Base-by-base conservation (phyloP, 495 filamentous ascomycete species). In the Halenospora varia region DNA sequence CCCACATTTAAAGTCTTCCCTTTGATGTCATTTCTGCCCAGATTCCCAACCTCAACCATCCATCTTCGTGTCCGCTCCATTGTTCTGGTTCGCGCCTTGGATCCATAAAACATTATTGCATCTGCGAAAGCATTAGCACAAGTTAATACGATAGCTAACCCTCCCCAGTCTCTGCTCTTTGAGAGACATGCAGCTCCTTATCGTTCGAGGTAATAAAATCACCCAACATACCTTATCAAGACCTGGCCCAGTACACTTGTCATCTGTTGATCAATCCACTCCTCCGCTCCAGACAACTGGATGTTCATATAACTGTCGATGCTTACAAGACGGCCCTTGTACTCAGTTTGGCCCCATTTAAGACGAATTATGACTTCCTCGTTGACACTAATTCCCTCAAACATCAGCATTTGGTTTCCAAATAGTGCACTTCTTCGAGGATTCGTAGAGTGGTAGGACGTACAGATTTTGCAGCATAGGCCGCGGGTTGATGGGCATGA, bases 261-360 rank as follows among this genome's bases (percentile, higher is more conserved):
- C 66, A 81, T 86, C 81, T 94, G 90, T 53, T 88, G 89, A 73
- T 94, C 86, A 62, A 96, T 87, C 74, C 82, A 96, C 68, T 97
- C 95, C 75, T 95, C 89, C 48, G 94, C 90, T 65, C 86, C 83
- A 65, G 81, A 81, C 51, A 98, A 81, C 73, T 97, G 89, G 60
- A 98, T 84, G 76, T 98, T 98, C 92, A 98, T 96, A 82, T 97
- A 98, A 65, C 88, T 92, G 76, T 98, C 94, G 62, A 96, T 88
- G 74, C 82, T 88, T 63, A 97, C 89, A 53, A 98, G 82, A 45
- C 80, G 82, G 62, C 94, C 94, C 69, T 89, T 90, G 82, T 97
- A 98, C 74, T 97, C 95, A 26, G 90, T 94, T 68, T 96, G 85
- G 63, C 90, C 91, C 94, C 94, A 98, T 80, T 98, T 98, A 25